Base-by-base conservation (phyloP, 805 yeast genomes). In the Candida jianshihensis region DNA sequence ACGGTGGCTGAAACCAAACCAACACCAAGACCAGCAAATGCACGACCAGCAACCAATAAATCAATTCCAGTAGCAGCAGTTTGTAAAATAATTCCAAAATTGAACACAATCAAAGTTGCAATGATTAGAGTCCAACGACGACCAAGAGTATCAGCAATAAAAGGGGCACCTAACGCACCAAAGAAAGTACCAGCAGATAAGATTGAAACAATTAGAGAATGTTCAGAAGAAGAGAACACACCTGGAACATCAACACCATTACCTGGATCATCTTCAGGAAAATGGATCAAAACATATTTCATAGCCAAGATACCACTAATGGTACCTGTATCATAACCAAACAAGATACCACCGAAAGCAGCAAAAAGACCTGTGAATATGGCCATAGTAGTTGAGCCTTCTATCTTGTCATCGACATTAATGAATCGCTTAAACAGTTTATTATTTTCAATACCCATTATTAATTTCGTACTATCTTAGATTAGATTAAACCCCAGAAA, bases 1-100 rank as follows among this genome's bases (percentile, higher is more conserved):
- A 83, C 81, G 41, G 76, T 68, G 20, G 88, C 81, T 20, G 90
- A 78, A 17, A 81, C 66, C 20, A 75, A 66, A 42, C 94, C 94
- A 40, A 83, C 83, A 35, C 87, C 84, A 6, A 78, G 43, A 20
- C 89, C 92, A 17, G 83, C 78, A 44, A 84, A 62, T 20, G 73
- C 71, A 53, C 92, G 68, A 31, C 90, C 90, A n/a, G 73, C 77
- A 44, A 79, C 71, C 13, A 79, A 55, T 16, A 77, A 56, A 11
- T 68, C 59, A 44, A 71, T 63, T 33, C 69, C 61, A 43, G 70
- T 58, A 3, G 73, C 42, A 8, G 73, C 60, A 33, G 67, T 60
- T 48, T 73, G 77, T 34, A 73, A 59, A 18, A 73, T 53, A 22
- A 72, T 64, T 41, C 85, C 85, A 31, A 75, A 49, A 34, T 70